phyloP scores from a whole-genome alignment of 352 stramenopile species.

The Phytophthora melonis region DNA sequence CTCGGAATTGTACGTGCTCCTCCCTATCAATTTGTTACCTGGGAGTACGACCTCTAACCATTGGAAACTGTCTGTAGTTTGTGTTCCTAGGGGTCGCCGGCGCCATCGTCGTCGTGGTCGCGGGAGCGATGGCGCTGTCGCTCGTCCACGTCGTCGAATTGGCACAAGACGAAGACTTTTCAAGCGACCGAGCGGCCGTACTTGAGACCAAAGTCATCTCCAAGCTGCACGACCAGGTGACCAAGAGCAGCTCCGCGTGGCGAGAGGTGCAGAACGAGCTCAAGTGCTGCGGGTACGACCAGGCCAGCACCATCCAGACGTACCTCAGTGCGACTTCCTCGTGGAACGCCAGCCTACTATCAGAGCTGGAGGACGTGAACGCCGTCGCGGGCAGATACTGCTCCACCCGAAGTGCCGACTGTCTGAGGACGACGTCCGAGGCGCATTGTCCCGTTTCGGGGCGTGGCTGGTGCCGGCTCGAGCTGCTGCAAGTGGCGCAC shows the following conservation, averaged over 20 bases:
- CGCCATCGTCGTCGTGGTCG: slow-evolving; percentile 56
- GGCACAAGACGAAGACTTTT: slow-evolving; percentile 48
- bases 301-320: slow-evolving; percentile 17
- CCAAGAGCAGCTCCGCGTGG: slow-evolving; percentile 45
- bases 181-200: slow-evolving; percentile 34
- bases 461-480: slow-evolving; percentile 55
- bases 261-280: slow-evolving; percentile 54
- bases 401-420: slow-evolving; percentile 21
- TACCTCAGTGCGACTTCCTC: slow-evolving; percentile 29
- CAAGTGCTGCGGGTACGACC: slow-evolving; percentile 66
- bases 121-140: slow-evolving; percentile 57
- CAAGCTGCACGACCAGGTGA: slow-evolving; percentile 47
- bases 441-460: slow-evolving; percentile 49
- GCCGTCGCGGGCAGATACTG: slow-evolving; percentile 52
- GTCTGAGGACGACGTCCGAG: slow-evolving; percentile 32
- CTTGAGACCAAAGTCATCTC: slow-evolving; percentile 64
- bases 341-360: slow-evolving; percentile 49
- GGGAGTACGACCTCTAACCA: neutral
- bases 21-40: neutral
- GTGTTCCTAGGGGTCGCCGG: slow-evolving; percentile 51
- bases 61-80: slow-evolving; percentile 41
- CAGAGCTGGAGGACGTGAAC: slow-evolving; percentile 51
- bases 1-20: slow-evolving; percentile 55
- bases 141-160: slow-evolving; percentile 47
- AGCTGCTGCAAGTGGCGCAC: slow-evolving; percentile 55